phyloP scores from a whole-genome alignment of 177 flowering plant genomes.

The Vitis hybrid region DNA sequence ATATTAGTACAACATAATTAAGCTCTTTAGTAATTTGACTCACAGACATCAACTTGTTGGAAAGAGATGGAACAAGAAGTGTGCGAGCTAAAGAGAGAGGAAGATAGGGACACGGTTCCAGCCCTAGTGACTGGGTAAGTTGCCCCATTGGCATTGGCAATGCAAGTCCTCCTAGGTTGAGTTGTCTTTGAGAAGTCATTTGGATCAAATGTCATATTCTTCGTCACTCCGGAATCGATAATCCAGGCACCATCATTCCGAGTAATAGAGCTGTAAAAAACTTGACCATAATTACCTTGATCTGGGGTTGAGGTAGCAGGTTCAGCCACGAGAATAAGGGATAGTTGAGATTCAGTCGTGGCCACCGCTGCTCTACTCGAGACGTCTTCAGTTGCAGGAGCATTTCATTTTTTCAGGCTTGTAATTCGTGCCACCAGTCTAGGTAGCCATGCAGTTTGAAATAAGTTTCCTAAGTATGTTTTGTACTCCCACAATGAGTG shows the following conservation, averaged over 20 bases:
- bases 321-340: neutral
- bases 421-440: neutral
- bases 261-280: neutral
- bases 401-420: neutral
- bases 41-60: conserved; percentile 1
- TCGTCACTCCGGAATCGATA: neutral
- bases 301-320: neutral
- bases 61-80: conserved; percentile 3
- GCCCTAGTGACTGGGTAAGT: neutral
- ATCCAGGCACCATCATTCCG: conserved; percentile 3
- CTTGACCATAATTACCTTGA: conserved; percentile 1
- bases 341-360: neutral
- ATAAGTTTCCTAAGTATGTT: too few relatives aligned
- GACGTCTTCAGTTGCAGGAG: neutral
- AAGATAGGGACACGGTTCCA: neutral
- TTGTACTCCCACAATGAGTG: neutral
- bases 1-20: conserved; percentile 1
- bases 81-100: neutral
- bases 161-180: neutral
- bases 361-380: neutral
- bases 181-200: neutral
- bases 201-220: conserved; percentile 1
- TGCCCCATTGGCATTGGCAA: conserved; percentile 1
- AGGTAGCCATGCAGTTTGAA: too few relatives aligned
- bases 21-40: neutral